Conservation (phyloP, 2,329 filamentous ascomycete genomes). For the Stachybotrys chlorohalonatus region DNA sequence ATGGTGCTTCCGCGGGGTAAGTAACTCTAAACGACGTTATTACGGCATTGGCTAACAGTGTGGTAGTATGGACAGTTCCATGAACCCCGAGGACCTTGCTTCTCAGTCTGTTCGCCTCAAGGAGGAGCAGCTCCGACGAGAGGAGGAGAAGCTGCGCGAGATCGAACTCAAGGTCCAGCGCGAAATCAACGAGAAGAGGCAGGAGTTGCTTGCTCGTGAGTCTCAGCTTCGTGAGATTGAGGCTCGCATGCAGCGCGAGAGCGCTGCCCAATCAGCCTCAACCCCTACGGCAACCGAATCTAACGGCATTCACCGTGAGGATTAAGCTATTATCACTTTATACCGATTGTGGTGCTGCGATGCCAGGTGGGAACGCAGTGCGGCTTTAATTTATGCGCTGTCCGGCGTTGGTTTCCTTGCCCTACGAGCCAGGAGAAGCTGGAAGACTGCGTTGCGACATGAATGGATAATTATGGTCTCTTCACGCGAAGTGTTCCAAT, state of each 20-base stretch:
- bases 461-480: neutral
- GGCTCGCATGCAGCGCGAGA: constrained; percentile 89
- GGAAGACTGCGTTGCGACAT: constrained; percentile 29
- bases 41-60: constrained; percentile 18
- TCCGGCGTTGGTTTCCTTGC: constrained; percentile 39
- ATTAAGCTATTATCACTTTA: constrained; percentile 10
- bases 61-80: constrained; percentile 59
- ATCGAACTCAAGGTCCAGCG: constrained; percentile 99
- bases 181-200: constrained; percentile 99
- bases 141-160: constrained; percentile 99
- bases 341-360: constrained; percentile 1
- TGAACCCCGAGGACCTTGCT: constrained; percentile 96
- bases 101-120: constrained; percentile 97
- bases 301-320: constrained; percentile 47
- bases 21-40: constrained; percentile 29
- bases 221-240: constrained; percentile 98
- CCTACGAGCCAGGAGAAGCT: constrained; percentile 32
- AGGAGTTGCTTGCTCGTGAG: constrained; percentile 94
- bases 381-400: constrained; percentile 36
- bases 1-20: constrained; percentile 79
- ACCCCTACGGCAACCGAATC: constrained; percentile 32
- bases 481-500: too few species aligned
- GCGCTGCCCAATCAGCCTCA: constrained; percentile 39
- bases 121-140: constrained; percentile 97
- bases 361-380: constrained; percentile 24